Conservation (phyloP, 495 filamentous ascomycete species). For the Aspergillus mulundensis region DNA sequence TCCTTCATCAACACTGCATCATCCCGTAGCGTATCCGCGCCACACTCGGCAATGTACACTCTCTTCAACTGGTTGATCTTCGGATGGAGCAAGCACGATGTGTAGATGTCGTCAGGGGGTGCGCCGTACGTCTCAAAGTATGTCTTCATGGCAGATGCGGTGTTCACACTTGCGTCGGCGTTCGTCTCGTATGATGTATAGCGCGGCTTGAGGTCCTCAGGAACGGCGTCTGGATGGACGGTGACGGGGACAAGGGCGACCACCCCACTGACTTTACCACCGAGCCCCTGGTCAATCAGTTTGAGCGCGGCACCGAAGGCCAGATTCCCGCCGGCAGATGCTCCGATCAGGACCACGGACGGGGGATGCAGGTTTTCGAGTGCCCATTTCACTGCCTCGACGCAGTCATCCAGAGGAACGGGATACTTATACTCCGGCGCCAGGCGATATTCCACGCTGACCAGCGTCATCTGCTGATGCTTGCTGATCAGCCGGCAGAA, state of each 20-base stretch:
- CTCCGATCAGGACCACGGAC: background rate
- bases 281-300: background rate
- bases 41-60: background rate
- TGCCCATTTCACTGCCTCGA: background rate
- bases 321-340: background rate
- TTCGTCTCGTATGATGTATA: background rate
- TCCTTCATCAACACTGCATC: background rate
- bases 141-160: background rate
- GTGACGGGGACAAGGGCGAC: background rate
- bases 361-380: background rate
- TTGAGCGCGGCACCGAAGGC: background rate
- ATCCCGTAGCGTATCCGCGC: background rate
- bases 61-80: background rate
- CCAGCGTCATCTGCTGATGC: background rate
- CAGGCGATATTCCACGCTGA: background rate
- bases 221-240: background rate
- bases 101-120: background rate
- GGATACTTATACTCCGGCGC: background rate
- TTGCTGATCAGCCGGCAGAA: background rate
- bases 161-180: background rate
- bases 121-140: background rate
- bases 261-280: background rate
- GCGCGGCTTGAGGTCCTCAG: background rate
- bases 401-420: background rate
- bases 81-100: background rate